Percentiles rank a stretch among this genome's conserved stretches.
phyloP scores from a whole-genome alignment of 352 stramenopile species.

The Phytophthora tentaculata region DNA sequence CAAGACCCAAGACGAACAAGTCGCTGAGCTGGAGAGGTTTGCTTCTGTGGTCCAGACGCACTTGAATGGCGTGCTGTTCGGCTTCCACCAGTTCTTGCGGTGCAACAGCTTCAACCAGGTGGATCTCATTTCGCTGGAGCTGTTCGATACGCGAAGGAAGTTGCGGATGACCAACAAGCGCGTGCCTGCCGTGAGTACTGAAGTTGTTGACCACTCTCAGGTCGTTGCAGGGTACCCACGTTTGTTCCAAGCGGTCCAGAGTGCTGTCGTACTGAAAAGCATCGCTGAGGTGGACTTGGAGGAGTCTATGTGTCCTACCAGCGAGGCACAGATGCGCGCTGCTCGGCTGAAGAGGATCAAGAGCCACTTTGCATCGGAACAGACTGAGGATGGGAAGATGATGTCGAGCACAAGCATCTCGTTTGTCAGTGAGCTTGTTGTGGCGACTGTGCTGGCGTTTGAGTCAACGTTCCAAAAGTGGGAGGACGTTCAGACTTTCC shows the following conservation, averaged over 20 bases:
- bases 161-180: conserved; percentile 46
- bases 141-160: conserved; percentile 78
- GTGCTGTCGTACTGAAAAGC: conserved; percentile 58
- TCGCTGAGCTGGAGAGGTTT: conserved; percentile 56
- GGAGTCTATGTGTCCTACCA: conserved; percentile 60
- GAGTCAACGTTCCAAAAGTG: conserved; percentile 51
- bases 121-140: conserved; percentile 73
- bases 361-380: conserved; percentile 42
- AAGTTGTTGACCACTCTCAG: conserved; percentile 56
- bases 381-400: conserved; percentile 21
- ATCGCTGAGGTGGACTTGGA: conserved; percentile 68
- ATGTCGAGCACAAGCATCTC: conserved; percentile 28
- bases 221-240: conserved; percentile 54
- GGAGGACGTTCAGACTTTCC: conserved; percentile 30
- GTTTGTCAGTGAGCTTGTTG: conserved; percentile 54
- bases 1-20: conserved; percentile 11
- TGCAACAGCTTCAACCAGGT: conserved; percentile 83
- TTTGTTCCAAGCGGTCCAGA: conserved; percentile 67
- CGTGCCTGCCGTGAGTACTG: conserved; percentile 14
- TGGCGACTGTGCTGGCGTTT: conserved; percentile 65
- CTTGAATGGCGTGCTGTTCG: conserved; percentile 69
- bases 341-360: conserved; percentile 60
- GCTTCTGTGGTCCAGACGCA: conserved; percentile 63
- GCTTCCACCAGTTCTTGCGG: conserved; percentile 81
- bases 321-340: conserved; percentile 57